Evolutionary conservation across 1,284 basidiomycete genomes (phyloP).

Genomic region (Marasmius sp.): DNA sequence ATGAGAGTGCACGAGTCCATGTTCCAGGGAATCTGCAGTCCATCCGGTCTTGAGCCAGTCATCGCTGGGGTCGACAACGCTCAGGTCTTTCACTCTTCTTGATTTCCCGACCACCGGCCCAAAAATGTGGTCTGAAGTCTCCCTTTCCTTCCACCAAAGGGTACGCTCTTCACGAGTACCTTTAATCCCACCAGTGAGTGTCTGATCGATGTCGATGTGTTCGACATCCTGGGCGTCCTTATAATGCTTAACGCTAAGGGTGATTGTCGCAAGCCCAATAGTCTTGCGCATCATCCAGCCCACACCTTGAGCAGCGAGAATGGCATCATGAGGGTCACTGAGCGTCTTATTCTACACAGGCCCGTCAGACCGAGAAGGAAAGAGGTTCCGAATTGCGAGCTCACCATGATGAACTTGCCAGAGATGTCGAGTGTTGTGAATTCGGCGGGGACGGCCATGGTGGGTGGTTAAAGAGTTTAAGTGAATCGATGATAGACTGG

Average conservation of each 20-base stretch:
- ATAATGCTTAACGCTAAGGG: conserved; percentile 58
- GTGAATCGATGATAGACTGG: background rate
- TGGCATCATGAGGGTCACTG: conserved; percentile 54
- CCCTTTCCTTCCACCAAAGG: conserved; percentile 50
- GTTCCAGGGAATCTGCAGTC: conserved; percentile 53
- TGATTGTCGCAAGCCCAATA: conserved; percentile 51
- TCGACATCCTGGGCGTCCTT: conserved; percentile 54
- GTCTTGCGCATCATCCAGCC: conserved; percentile 60
- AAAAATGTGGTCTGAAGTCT: conserved; percentile 53
- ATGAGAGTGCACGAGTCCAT: conserved; percentile 49
- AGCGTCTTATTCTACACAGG: conserved; percentile 52
- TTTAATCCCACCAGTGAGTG: conserved; percentile 56
- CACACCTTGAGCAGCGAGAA: conserved; percentile 61
- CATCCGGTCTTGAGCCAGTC: conserved; percentile 54
- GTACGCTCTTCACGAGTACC: conserved; percentile 53
- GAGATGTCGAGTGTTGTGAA: conserved; percentile 45
- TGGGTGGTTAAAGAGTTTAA: background rate
- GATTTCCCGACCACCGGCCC: conserved; percentile 53
- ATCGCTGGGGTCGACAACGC: conserved; percentile 36
- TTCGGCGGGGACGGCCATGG: conserved; percentile 49
- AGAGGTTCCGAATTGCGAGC: conserved; percentile 1
- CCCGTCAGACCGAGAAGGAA: background rate
- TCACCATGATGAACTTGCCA: conserved; percentile 43
- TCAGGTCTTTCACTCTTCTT: conserved; percentile 40
- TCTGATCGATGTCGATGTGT: conserved; percentile 62